A percentile compares a stretch with the other conserved stretches of the same genome.
phyloP scores from a whole-genome alignment of 148 eudicot species.

The Diospyros kaki region DNA sequence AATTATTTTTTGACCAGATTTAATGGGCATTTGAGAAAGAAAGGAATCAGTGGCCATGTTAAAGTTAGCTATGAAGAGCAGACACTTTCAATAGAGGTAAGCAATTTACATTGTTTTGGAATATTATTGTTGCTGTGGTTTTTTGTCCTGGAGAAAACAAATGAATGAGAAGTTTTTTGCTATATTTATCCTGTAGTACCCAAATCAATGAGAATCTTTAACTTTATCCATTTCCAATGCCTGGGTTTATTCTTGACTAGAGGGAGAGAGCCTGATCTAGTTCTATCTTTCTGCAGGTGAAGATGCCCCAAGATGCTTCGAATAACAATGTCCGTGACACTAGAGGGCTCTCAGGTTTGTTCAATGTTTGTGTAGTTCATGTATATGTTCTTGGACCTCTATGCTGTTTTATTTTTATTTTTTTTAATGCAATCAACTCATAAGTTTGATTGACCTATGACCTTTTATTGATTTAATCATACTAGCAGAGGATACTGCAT shows the following conservation, averaged over 20 bases:
- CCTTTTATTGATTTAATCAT: background rate
- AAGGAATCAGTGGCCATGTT: slow-evolving; percentile 85
- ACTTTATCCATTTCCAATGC: background rate
- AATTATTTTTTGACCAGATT: slow-evolving; percentile 45
- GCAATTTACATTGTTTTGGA: slow-evolving; percentile 8
- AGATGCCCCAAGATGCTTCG: slow-evolving; percentile 97
- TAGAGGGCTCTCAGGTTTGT: slow-evolving; percentile 93
- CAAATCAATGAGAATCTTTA: background rate
- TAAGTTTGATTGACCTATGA: background rate
- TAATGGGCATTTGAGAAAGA: slow-evolving; percentile 78
- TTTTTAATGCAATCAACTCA: background rate
- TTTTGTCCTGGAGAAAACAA: background rate
- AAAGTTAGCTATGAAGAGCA: slow-evolving; percentile 64
- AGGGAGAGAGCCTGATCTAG: background rate
- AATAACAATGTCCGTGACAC: slow-evolving; percentile 77
- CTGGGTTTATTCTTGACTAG: background rate
- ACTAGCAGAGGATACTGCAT: background rate
- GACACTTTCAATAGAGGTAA: slow-evolving; percentile 82
- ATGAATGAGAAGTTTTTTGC: background rate
- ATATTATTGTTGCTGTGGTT: slow-evolving; percentile 3
- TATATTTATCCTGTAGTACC: background rate
- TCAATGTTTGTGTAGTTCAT: slow-evolving; percentile 7
- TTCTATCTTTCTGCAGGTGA: slow-evolving; percentile 45
- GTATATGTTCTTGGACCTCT: background rate
- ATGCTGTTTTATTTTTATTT: no score